Evolutionary conservation across 1,139 yeast genomes (phyloP), one percentile per base, ranked within the genome.

Genomic region (Nematodospora anomalae): DNA sequence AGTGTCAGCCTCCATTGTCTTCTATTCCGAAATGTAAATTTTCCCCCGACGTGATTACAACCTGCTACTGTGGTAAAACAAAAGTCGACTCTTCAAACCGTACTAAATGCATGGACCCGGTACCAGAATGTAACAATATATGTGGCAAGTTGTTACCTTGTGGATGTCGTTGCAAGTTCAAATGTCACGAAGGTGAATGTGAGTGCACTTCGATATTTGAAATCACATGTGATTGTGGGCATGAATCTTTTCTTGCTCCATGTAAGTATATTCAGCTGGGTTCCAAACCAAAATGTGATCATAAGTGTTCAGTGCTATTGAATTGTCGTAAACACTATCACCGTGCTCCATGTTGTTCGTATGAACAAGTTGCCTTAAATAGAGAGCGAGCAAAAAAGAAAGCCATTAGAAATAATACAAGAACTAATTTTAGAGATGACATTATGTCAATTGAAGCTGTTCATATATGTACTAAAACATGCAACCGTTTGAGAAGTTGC

Each of bases 311-410:
- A 28, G 86, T 89, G 1, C 61, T 82, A 37, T 72, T 84, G 58
- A 84, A 80, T 45, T 89, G 97, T 55, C 77, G 94, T 41, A 77
- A 89, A 44, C 97, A 89, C 60, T 71, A 81, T 42, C 94, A 95
- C 55, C 62, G 72, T 14, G 72, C 66, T 13, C 62, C 70, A 12
- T 89, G 97, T 58, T 89, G 97, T 57, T 64, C 72, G 4, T 80
- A 67, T 44, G 92, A 85, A 51, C 76, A 74, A 28, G 51, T 58
- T 4, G 95, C 94, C 0, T 66, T 78, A 33, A 69, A 60, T 30
- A 67, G 96, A 36, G 88, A 83, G 49, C 61, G 84, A 23, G 63
- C 64, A 11, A 61, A 78, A 35, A 76, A 76, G 49, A 80, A 79
- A 51, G 65, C 72, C 9, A 55, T 68, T 38, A 46, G 75, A 42